Conservation (phyloP, 179 eudicot species). For the Drosera spatulata region DNA sequence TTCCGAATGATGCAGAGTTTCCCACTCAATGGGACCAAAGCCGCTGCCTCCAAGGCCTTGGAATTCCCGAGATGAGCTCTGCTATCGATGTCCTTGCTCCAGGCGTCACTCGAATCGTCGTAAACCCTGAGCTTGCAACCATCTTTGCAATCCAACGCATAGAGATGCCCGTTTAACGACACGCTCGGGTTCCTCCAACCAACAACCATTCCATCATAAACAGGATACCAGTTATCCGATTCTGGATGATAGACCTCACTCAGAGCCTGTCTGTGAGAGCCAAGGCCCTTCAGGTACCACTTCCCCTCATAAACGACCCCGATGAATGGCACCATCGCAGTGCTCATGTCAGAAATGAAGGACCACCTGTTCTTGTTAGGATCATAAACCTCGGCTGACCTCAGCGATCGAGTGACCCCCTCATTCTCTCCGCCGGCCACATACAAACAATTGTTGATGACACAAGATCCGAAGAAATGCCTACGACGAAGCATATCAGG, state of each 20-base stretch:
- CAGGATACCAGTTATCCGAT: conserved; percentile 52
- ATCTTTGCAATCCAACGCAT: conserved; percentile 82
- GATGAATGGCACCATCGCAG: conserved; percentile 78
- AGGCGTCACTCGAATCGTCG: conserved; percentile 58
- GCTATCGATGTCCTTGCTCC: conserved; percentile 76
- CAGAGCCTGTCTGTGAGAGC: conserved; percentile 68
- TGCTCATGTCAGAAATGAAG: conserved; percentile 75
- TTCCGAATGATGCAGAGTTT: conserved; percentile 69
- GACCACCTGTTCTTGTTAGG: conserved; percentile 83
- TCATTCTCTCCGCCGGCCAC: conserved; percentile 97
- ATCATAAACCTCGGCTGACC: conserved; percentile 85
- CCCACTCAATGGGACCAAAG: conserved; percentile 60
- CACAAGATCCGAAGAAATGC: conserved; percentile 84
- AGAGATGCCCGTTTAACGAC: conserved; percentile 50
- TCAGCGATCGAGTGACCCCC: conserved; percentile 52
- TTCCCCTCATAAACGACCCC: conserved; percentile 81
- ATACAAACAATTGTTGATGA: conserved; percentile 80
- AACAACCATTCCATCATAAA: conserved; percentile 69
- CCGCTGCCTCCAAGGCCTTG: conserved; percentile 78
- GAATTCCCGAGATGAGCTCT: conserved; percentile 71
- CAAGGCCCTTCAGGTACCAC: conserved; percentile 86
- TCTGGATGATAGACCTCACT: conserved; percentile 76
- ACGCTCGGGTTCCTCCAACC: conserved; percentile 93
- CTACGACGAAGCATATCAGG: conserved; percentile 84
- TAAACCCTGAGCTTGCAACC: conserved; percentile 84